Evolutionary conservation across 2,329 filamentous ascomycete genomes (phyloP).

Genomic region (Aspergillus intermedius): DNA sequence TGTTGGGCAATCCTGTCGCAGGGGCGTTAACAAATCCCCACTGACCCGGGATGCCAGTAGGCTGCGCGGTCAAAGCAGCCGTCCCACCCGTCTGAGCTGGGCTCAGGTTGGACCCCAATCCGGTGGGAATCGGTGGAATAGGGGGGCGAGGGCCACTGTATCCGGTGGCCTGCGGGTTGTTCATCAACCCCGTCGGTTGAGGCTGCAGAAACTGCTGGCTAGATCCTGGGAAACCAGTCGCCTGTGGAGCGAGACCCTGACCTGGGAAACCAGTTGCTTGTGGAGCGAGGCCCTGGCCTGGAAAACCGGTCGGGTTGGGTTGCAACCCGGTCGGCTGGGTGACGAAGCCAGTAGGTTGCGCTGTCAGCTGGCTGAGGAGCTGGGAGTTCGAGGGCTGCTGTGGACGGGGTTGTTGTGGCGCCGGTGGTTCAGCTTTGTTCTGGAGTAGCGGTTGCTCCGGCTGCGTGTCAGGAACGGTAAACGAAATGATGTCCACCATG

Average conservation of each 20-base stretch:
- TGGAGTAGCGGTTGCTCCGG: conserved; percentile 45
- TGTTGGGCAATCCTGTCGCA: conserved; percentile 80
- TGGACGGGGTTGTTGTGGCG: conserved; percentile 59
- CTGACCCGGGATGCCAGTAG: conserved; percentile 85
- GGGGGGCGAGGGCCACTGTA: conserved; percentile 75
- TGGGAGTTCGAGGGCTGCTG: conserved; percentile 65
- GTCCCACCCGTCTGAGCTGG: conserved; percentile 64
- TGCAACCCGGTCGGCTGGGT: conserved; percentile 64
- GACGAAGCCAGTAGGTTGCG: conserved; percentile 46
- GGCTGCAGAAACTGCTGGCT: conserved; percentile 52
- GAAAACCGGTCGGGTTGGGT: conserved; percentile 45
- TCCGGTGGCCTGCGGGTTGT: conserved; percentile 67
- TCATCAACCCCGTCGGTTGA: conserved; percentile 65
- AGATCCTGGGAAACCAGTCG: conserved; percentile 28
- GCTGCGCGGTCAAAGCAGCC: conserved; percentile 75
- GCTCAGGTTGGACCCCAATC: conserved; percentile 56
- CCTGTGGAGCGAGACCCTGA: conserved; percentile 31
- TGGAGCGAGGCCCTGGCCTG: conserved; percentile 30
- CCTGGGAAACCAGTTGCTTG: conserved; percentile 41
- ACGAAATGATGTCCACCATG: conserved; percentile 99
- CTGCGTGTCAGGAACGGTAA: conserved; percentile 73
- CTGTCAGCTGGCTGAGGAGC: conserved; percentile 51
- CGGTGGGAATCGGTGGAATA: conserved; percentile 74
- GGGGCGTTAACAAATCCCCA: conserved; percentile 98
- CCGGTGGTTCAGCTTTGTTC: conserved; percentile 45